These are phyloP conservation scores for Aureobasidium mangrovei DNA, from an alignment of 2,329 filamentous ascomycete genomes.

Conservation along the genomic window DNA sequence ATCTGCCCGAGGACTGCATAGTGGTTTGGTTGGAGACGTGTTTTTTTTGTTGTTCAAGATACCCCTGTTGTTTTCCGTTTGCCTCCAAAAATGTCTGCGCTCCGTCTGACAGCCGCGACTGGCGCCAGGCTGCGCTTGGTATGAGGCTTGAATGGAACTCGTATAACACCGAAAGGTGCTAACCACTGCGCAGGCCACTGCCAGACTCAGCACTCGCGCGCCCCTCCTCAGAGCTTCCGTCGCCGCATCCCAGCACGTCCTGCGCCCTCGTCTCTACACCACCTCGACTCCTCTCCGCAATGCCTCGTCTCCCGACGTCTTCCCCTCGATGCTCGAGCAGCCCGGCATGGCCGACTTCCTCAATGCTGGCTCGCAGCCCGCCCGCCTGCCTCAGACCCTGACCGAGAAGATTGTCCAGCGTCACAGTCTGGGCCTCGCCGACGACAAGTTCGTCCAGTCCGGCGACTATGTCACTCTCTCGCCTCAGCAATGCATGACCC, in stretches of 20 bases:
- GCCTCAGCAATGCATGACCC: constrained; percentile 71
- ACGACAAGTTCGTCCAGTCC: constrained; percentile 64
- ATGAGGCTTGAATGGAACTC: no score
- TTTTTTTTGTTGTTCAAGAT: not conserved
- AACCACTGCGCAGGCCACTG: not conserved
- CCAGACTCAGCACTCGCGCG: constrained; percentile 11
- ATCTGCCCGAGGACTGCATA: not conserved
- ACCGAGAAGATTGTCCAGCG: constrained; percentile 89
- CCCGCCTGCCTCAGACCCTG: constrained; percentile 59
- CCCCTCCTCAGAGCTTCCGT: constrained; percentile 6
- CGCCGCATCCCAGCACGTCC: not conserved
- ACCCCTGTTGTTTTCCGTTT: not conserved
- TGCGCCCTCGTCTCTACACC: constrained; percentile 14
- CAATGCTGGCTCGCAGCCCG: constrained; percentile 39
- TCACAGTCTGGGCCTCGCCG: constrained; percentile 65
- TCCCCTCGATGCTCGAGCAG: constrained; percentile 56
- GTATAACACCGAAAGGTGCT: no score
- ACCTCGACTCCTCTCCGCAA: constrained; percentile 16
- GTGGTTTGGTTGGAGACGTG: not conserved
- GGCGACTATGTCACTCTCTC: constrained; percentile 78
- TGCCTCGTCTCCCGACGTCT: constrained; percentile 42
- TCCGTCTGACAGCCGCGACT: constrained; percentile 7
- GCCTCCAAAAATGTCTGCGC: not conserved
- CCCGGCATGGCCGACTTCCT: constrained; percentile 61
- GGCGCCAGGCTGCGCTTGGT: constrained; percentile 11